These are phyloP conservation scores for Rhododendron mucronatum DNA, from an alignment of 148 eudicot species.

Conservation along the genomic window DNA sequence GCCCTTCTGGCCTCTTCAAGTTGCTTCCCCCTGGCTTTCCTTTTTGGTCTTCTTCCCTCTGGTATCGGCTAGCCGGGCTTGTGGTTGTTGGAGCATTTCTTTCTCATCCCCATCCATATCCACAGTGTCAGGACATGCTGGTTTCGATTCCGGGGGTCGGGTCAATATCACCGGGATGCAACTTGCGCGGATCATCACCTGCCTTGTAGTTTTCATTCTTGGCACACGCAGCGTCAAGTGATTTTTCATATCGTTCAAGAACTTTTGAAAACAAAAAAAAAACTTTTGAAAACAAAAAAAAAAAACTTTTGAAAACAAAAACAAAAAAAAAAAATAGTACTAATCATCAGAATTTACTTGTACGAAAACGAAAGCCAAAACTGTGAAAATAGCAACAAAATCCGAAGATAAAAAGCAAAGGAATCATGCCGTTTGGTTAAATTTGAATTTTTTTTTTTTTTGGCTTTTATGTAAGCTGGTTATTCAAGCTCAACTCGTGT, in stretches of 20 bases:
- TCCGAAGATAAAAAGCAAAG: too few species aligned
- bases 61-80: constrained; percentile 82
- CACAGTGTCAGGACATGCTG: constrained; percentile 96
- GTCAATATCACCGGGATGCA: constrained; percentile 94
- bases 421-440: too few species aligned
- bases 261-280: background rate
- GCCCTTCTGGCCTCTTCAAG: constrained; percentile 45
- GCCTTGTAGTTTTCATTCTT: constrained; percentile 88
- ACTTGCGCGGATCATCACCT: constrained; percentile 85
- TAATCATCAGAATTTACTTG: background rate
- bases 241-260: constrained; percentile 92
- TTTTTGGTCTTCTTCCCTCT: constrained; percentile 89
- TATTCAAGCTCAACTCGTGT: too few species aligned
- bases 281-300: background rate
- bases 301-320: background rate
- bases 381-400: too few species aligned
- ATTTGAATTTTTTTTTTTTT: too few species aligned
- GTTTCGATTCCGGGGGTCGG: constrained; percentile 95
- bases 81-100: constrained; percentile 97
- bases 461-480: too few species aligned
- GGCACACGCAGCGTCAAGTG: constrained; percentile 92
- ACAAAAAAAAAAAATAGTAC: background rate
- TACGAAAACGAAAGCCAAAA: too few species aligned
- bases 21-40: constrained; percentile 95
- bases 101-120: constrained; percentile 99